Conservation (phyloP, 257 asterid genomes). For the Lycium ferocissimum region DNA sequence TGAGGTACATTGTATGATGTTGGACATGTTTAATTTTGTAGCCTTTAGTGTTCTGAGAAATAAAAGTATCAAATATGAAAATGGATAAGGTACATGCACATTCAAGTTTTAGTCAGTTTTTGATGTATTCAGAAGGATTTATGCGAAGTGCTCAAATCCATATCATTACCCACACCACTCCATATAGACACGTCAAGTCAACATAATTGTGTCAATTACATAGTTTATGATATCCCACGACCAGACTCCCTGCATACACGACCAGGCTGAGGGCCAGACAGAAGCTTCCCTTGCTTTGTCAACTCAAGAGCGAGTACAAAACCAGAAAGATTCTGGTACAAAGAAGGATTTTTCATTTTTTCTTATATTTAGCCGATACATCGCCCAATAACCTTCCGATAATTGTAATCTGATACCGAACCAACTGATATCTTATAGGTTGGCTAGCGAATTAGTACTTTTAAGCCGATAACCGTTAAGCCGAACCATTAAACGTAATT, state of each 20-base stretch:
- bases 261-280: constrained; percentile 49
- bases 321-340: constrained; percentile 47
- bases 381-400: too few relatives aligned
- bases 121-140: not conserved
- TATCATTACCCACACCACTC: not conserved
- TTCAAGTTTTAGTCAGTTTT: too few relatives aligned
- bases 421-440: too few relatives aligned
- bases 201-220: too few relatives aligned
- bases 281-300: constrained; percentile 55
- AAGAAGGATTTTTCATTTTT: constrained; percentile 38
- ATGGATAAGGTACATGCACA: too few relatives aligned
- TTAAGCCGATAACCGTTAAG: too few relatives aligned
- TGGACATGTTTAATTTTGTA: not conserved
- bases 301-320: constrained; percentile 49
- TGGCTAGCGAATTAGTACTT: too few relatives aligned
- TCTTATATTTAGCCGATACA: too few relatives aligned
- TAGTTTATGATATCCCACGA: not conserved
- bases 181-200: not conserved
- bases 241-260: not conserved
- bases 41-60: too few relatives aligned
- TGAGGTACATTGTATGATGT: not conserved
- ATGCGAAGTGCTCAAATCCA: not conserved
- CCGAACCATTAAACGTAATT: too few relatives aligned
- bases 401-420: too few relatives aligned
- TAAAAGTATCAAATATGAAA: too few relatives aligned